Base-by-base conservation (phyloP, 2,329 filamentous ascomycete species). In the Aureobasidium sp. region DNA sequence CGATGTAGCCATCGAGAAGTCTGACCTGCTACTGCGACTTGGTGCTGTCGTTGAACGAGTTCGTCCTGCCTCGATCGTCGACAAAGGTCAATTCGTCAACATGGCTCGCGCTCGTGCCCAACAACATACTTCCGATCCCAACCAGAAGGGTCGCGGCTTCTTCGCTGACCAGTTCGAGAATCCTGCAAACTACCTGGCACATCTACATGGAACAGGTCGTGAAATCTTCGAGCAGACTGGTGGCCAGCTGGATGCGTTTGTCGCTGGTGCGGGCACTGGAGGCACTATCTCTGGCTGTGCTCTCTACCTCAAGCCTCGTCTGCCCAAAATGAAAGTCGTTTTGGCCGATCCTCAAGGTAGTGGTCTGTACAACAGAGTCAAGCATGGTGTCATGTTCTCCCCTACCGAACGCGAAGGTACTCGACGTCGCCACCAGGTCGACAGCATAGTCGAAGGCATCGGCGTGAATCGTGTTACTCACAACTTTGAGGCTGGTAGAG, bases 151-250 rank as follows among this genome's bases (percentile, higher is more conserved):
- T 66, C 81, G 84, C 55, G 94, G 94, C 27, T 92, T 96, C 76
- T 99, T 97, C 72, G 91, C 93, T 0, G 90, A 99, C 73, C 94
- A 99, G 72, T 99, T 99, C 71, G 94, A 99, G 77, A 93, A 89
- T 30, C 79, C 85, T 55, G 90, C 91, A 36, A 99, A 99, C 75
- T 96, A 88, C 82, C 80, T 83, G 49, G 92, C 94, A 1, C 94
- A 99, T 76, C 86, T 87, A 68, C 78, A 82, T 25, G 84, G 85
- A 15, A 99, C 94, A 0, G 94, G 94, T 0, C 94, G 93, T 0
- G 94, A 99, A 77, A 94, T 99, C 66, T 88, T 84, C 69, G 76
- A 79, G 0, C 94, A 99, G 76, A 89, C 89, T 6, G 82, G 79
- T 29, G 90, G 90, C 0, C 75, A 75, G 8, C 70, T 97, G 1